Conservation (phyloP, 192 early-diverging fungal genomes). For the Gonapodya prolifera region DNA sequence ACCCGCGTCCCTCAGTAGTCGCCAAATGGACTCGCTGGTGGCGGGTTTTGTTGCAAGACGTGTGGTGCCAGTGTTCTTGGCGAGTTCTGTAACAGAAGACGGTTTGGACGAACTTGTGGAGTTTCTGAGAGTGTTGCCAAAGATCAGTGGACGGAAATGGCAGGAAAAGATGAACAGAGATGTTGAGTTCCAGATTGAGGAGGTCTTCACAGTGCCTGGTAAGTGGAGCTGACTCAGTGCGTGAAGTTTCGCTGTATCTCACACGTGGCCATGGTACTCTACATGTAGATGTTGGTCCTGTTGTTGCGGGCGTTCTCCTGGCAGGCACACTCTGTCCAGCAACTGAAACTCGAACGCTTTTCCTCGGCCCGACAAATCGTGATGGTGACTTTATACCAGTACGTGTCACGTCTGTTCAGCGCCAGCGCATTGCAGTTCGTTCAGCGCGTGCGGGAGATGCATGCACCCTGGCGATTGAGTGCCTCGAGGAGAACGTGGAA, state of each 20-base stretch:
- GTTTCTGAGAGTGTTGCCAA: constrained; percentile 14
- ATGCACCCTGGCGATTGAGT: background rate
- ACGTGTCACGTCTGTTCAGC: background rate
- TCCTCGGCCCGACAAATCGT: background rate
- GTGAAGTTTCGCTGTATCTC: background rate
- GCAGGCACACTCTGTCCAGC: background rate
- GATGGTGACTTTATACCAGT: background rate
- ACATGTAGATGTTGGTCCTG: background rate
- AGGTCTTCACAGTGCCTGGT: constrained; percentile 58
- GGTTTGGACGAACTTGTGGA: background rate
- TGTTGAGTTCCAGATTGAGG: constrained; percentile 70
- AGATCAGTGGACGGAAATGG: constrained; percentile 8
- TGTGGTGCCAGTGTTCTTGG: background rate
- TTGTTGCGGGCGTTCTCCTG: background rate
- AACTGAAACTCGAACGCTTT: background rate
- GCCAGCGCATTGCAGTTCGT: background rate
- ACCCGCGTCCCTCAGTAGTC: background rate
- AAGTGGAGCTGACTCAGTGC: no score
- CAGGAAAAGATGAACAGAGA: constrained; percentile 18
- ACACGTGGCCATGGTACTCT: background rate
- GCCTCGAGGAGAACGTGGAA: background rate
- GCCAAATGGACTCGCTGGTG: background rate
- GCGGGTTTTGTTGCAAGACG: background rate
- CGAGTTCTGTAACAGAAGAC: background rate
- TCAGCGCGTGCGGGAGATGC: background rate